Evolutionary conservation across 2,329 filamentous ascomycete genomes (phyloP).

Genomic region (Fusarium transvaalense): DNA sequence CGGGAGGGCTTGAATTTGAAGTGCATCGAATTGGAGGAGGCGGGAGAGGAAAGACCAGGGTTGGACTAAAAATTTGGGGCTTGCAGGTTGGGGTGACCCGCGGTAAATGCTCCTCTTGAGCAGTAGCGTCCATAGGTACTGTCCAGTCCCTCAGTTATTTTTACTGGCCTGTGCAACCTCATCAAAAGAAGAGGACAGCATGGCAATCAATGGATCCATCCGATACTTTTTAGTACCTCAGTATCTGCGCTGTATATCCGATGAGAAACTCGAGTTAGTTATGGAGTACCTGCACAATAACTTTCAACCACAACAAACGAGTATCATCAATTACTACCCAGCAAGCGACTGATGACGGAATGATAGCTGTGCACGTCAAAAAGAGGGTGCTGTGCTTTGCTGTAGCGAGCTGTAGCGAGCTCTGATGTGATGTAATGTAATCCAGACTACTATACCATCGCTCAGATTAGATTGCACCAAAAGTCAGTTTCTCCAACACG

Average conservation of each 20-base stretch:
- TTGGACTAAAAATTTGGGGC: conserved; percentile 40
- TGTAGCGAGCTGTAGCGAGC: conserved; percentile 16
- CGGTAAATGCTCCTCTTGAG: conserved; percentile 39
- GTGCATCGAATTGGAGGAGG: conserved; percentile 36
- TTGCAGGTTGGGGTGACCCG: conserved; percentile 38
- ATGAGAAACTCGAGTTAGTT: neutral
- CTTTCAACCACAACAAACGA: neutral
- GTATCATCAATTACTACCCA: conserved; percentile 5
- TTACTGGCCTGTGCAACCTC: conserved; percentile 37
- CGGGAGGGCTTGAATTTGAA: conserved; percentile 23
- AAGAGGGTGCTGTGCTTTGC: conserved; percentile 23
- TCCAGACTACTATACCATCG: conserved; percentile 1
- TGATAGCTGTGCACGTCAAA: conserved; percentile 18
- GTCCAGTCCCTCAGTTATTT: conserved; percentile 10
- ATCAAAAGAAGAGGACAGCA: conserved; percentile 33
- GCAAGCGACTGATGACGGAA: conserved; percentile 32
- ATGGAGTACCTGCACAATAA: neutral
- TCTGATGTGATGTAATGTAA: conserved; percentile 28
- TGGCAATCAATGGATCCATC: conserved; percentile 21
- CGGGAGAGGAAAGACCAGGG: conserved; percentile 26
- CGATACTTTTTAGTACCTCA: neutral
- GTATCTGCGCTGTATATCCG: conserved; percentile 8
- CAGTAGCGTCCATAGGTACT: conserved; percentile 7
- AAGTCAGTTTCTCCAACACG: conserved; percentile 30
- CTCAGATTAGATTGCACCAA: conserved; percentile 14